Base-by-base conservation (phyloP, 78 protist genomes). In the slime mould (Dictyostelium discoideum) region DNA sequence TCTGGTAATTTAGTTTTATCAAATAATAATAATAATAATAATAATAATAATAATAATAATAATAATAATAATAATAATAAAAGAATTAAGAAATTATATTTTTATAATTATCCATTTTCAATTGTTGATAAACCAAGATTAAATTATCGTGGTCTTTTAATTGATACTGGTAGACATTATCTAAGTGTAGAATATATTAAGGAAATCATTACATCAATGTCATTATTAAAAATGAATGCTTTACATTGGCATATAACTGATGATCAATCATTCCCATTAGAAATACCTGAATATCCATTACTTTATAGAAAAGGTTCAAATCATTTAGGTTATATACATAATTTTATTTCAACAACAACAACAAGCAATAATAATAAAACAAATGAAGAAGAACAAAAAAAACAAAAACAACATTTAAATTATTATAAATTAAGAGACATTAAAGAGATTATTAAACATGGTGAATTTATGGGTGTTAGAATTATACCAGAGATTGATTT, bases 231-330 rank as follows among this genome's bases (percentile, higher is more conserved):
- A 72, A n/a, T 82, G 60, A 90, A 90, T 90, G 84, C 76, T 7
- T 14, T 90, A n/a, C 95, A 90, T 72, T 90, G 95, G 95, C 95
- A 90, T 50, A 67, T 90, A 8, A 65, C 84, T 8, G 95, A 90
- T 90, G 95, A 90, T 72, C 95, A 90, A 72, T 82, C 88, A 13
- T 90, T 90, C 26, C 85, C 95, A 14, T 18, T 90, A 9, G 95
- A 90, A 67, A 42, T 90, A 11, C 18, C 11, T 0, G 81, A 80
- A 37, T 80, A 32, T 80, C 85, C 84, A 60, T 16, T 63, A 40
- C 81, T 88, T 13, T 69, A 72, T 82, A 29, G 18, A 26, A 90
- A 82, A 24, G 95, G 89, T 50, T 65, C 77, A 5, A 44, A 63
- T 82, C 95, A 90, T 50, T 44, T 90, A 11, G 95, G 95, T 26